phyloP scores from a whole-genome alignment of 2,329 filamentous ascomycete genomes.

The Beauveria australis region DNA sequence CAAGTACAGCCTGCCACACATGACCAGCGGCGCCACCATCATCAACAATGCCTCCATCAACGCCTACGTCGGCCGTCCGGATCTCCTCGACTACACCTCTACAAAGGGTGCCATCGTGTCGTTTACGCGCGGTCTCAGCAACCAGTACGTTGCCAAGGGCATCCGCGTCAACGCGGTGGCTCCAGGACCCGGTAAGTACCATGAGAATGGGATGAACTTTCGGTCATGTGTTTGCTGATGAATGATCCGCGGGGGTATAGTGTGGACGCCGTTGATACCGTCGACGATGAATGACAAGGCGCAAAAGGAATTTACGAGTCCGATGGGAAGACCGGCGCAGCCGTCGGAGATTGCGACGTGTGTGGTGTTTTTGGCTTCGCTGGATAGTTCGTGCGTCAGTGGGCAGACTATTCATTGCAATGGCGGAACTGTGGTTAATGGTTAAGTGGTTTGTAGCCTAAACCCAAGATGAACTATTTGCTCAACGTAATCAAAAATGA shows the following conservation, averaged over 20 bases:
- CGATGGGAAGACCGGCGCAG: conserved; percentile 71
- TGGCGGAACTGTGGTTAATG: conserved; percentile 40
- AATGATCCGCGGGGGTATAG: conserved; percentile 18
- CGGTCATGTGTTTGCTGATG: neutral
- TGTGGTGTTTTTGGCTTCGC: conserved; percentile 71
- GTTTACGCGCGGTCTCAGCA: conserved; percentile 70
- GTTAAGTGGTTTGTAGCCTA: conserved; percentile 21
- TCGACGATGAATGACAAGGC: conserved; percentile 63
- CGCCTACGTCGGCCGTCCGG: conserved; percentile 70
- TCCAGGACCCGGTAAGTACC: conserved; percentile 50
- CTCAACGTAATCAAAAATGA: no score
- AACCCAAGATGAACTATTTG: no score
- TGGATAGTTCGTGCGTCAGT: conserved; percentile 64
- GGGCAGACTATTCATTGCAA: conserved; percentile 58
- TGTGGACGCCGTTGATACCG: conserved; percentile 70
- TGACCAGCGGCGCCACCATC: conserved; percentile 65
- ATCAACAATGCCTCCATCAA: conserved; percentile 85
- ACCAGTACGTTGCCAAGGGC: conserved; percentile 63
- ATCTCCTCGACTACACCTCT: conserved; percentile 74
- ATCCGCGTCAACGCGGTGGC: conserved; percentile 72
- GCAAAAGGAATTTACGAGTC: conserved; percentile 63
- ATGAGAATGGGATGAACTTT: no score
- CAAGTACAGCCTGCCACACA: conserved; percentile 68
- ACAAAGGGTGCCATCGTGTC: conserved; percentile 72
- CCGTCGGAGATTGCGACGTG: conserved; percentile 76